Base-by-base conservation (phyloP, 1,284 basidiomycete genomes). In the Rhodotorula sp. region DNA sequence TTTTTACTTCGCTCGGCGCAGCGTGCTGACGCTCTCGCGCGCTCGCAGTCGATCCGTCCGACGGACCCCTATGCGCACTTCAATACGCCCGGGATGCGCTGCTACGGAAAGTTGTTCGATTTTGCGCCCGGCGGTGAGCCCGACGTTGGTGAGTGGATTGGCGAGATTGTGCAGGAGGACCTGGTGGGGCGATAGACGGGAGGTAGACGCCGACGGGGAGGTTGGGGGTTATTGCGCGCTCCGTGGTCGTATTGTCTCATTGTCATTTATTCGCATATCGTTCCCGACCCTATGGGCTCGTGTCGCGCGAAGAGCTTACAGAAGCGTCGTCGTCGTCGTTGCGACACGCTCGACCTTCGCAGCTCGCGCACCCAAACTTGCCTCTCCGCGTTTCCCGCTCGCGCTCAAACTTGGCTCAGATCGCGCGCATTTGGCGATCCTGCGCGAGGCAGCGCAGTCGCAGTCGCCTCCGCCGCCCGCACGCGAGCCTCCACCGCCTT, bases 21-120 rank as follows among this genome's bases (percentile, higher is more conserved):
- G 27, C 10, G 27, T n/a, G 7, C 37, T 21, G 19, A 58, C 57
- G 15, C 37, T 12, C 0, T 36, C 51, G n/a, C 7, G 36, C 44
- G 9, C 15, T 7, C 21, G 36, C 48, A 66, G 60, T 66, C 56
- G 2, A 57, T 73, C 41, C 63, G 64, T 1, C 66, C 82, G 13
- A 76, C 71, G 17, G 82, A 89, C 73, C 90, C 90, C 0, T 92
- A 91, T 77, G 79, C 76, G 48, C 91, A 92, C 80, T 92, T 90
- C 79, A 62, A 67, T 15, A 73, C 76, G 9, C 71, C 69, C 1
- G 64, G 67, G 2, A 46, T 22, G 15, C 36, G 58, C 0, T 78
- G 77, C 55, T 78, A 71, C 64, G 74, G 75, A 57, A 72, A 72
- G 56, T 58, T 79, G 21, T 79, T 79, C 62, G 78, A 79, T 36